These are phyloP conservation scores for Podaxis sp. DNA, from an alignment of 768 basidiomycete species.

Conservation along the genomic window DNA sequence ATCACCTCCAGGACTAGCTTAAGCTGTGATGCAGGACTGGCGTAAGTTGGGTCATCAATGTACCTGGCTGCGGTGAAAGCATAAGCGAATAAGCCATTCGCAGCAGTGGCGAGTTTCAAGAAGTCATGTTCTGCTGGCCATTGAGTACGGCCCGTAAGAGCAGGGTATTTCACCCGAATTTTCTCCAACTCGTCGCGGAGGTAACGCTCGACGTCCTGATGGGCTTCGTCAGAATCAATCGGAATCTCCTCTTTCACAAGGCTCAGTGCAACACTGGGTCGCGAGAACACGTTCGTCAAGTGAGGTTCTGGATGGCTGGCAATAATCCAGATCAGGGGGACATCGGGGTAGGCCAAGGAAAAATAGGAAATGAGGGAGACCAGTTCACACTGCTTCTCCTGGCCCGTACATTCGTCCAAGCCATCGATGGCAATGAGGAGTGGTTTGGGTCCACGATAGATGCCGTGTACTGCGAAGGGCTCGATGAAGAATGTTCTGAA, in stretches of 20 bases:
- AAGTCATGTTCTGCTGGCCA: not conserved
- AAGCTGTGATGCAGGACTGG: not conserved
- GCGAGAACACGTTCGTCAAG: not conserved
- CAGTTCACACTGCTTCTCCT: not conserved
- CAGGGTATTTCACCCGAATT: not conserved
- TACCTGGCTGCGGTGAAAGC: not conserved
- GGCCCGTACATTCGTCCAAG: not conserved
- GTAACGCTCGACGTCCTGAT: not conserved
- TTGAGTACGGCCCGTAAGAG: not conserved
- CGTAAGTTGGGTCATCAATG: not conserved
- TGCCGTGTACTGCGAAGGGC: conserved; percentile 7
- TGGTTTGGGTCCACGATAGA: not conserved
- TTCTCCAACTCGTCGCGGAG: not conserved
- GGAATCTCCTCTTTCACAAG: not conserved
- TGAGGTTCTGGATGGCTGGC: conserved; percentile 2
- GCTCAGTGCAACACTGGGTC: not conserved
- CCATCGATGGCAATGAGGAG: not conserved
- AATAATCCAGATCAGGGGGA: not conserved
- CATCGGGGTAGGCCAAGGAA: not conserved
- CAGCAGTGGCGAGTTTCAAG: not conserved
- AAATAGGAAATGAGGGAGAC: not conserved
- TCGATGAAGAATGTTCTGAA: conserved; percentile 16
- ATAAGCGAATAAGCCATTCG: not conserved
- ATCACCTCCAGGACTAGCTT: conserved; percentile 1
- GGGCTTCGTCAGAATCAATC: not conserved